A percentile compares a stretch with the other conserved stretches of the same genome.
Evolutionary conservation across 2,329 filamentous ascomycete species (phyloP).

Genomic region (Aspergillus brasiliensis): DNA sequence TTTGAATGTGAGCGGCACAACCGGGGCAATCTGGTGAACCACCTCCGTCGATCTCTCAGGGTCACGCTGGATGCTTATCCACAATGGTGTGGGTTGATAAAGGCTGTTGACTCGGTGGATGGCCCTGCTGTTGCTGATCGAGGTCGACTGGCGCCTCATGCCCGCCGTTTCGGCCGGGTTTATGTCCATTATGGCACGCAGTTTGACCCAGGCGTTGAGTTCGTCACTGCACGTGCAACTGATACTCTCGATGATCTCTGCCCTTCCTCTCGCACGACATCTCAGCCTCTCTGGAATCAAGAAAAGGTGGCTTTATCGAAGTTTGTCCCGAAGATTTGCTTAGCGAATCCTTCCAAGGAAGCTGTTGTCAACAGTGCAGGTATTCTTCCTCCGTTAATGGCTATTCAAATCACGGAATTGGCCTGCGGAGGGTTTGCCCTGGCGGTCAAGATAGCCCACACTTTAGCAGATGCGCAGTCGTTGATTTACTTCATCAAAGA

Average conservation of each 20-base stretch:
- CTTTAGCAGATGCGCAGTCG: constrained; percentile 49
- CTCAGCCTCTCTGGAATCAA: constrained; percentile 17
- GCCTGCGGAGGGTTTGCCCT: constrained; percentile 47
- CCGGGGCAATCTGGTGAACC: constrained; percentile 13
- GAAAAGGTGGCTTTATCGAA: neutral
- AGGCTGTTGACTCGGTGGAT: constrained; percentile 15
- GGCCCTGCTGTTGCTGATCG: neutral
- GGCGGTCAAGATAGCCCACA: constrained; percentile 47
- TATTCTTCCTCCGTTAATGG: constrained; percentile 34
- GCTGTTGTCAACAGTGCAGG: constrained; percentile 37
- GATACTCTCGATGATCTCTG: constrained; percentile 23
- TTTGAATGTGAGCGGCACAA: constrained; percentile 35
- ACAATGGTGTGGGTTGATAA: constrained; percentile 48
- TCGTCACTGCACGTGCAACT: constrained; percentile 31
- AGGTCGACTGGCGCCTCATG: neutral
- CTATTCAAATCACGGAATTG: constrained; percentile 47
- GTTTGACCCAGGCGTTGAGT: constrained; percentile 48
- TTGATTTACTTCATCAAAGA: constrained; percentile 48
- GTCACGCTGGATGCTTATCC: constrained; percentile 28
- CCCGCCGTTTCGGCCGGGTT: constrained; percentile 34
- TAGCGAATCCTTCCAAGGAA: constrained; percentile 24
- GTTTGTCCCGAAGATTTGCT: constrained; percentile 3
- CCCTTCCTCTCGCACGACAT: constrained; percentile 25
- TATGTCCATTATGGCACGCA: constrained; percentile 36
- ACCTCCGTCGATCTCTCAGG: constrained; percentile 19